Percentiles rank a stretch among this genome's conserved stretches.
Evolutionary conservation across 345 rosid genomes (phyloP).

Genomic region (Capsella bursapastoris): DNA sequence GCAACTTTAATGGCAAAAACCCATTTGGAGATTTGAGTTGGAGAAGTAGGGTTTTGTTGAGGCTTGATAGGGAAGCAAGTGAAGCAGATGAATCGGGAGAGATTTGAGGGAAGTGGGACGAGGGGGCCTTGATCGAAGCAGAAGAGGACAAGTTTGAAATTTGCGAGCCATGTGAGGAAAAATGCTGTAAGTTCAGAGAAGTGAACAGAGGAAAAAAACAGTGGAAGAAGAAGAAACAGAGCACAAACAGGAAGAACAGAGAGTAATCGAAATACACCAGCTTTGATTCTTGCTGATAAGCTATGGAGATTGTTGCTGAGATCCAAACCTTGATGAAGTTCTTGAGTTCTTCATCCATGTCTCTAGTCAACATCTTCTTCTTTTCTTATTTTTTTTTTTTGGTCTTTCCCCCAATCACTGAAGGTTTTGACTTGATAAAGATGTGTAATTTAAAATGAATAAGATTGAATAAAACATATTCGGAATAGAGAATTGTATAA

Average conservation of each 20-base stretch:
- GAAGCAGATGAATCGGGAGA: conserved; percentile 36
- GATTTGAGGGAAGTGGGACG: conserved; percentile 1
- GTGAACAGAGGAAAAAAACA: conserved; percentile 30
- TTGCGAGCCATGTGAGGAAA: conserved; percentile 49
- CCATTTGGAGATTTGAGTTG: conserved; percentile 31
- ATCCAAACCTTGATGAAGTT: conserved; percentile 32
- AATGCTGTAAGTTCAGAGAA: conserved; percentile 24
- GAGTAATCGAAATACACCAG: conserved; percentile 42
- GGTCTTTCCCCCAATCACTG: not conserved
- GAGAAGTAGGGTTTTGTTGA: conserved; percentile 37
- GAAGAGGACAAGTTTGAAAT: conserved; percentile 52
- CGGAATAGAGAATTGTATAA: not conserved
- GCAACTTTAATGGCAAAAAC: conserved; percentile 43
- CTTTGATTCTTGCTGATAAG: conserved; percentile 42
- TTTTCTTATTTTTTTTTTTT: not conserved
- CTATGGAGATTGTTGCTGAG: conserved; percentile 31
- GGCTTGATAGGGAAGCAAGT: conserved; percentile 50
- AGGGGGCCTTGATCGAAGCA: conserved; percentile 48
- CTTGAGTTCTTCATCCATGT: conserved; percentile 41
- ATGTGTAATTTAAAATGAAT: not conserved
- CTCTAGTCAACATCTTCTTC: conserved; percentile 26
- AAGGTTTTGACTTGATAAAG: conserved; percentile 14
- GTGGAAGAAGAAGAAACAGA: conserved; percentile 47
- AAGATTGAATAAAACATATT: not conserved
- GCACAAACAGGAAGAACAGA: conserved; percentile 45